Evolutionary conservation across 441 rosid species (phyloP).

Genomic region (Pelargonium citronellum): DNA sequence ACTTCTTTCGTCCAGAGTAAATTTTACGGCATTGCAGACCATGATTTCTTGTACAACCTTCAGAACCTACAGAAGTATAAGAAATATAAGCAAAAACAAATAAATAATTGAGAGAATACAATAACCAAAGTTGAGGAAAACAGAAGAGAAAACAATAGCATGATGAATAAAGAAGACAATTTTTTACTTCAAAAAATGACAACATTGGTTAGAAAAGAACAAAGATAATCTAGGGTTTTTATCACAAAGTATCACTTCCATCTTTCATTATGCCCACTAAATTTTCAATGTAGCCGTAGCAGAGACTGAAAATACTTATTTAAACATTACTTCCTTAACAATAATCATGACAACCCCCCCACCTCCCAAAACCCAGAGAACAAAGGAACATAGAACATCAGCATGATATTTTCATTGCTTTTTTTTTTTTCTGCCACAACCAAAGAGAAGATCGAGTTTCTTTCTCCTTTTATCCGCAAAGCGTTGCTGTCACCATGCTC

Average conservation of each 20-base stretch:
- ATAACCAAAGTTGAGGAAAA: background rate
- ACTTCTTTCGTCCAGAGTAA: slow-evolving; percentile 40
- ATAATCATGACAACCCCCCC: background rate
- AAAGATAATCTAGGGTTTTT: background rate
- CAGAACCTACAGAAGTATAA: slow-evolving; percentile 48
- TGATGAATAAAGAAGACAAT: background rate
- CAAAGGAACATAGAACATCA: background rate
- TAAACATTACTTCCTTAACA: background rate
- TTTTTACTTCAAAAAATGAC: background rate
- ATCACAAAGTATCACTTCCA: background rate
- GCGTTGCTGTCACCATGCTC: no score
- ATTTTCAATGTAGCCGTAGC: background rate
- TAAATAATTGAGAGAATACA: background rate
- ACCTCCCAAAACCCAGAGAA: background rate
- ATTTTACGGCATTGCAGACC: slow-evolving; percentile 70
- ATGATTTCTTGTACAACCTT: slow-evolving; percentile 68
- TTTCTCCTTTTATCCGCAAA: no score
- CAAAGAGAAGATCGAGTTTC: no score
- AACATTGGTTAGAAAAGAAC: background rate
- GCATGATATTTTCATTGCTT: background rate
- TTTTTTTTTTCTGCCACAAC: no score
- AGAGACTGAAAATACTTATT: background rate
- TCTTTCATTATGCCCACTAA: background rate
- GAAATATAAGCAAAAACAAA: slow-evolving; percentile 16
- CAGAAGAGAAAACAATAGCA: background rate